phyloP scores from a whole-genome alignment of 306 rosid genomes.

The Macrotyloma uniflorum region DNA sequence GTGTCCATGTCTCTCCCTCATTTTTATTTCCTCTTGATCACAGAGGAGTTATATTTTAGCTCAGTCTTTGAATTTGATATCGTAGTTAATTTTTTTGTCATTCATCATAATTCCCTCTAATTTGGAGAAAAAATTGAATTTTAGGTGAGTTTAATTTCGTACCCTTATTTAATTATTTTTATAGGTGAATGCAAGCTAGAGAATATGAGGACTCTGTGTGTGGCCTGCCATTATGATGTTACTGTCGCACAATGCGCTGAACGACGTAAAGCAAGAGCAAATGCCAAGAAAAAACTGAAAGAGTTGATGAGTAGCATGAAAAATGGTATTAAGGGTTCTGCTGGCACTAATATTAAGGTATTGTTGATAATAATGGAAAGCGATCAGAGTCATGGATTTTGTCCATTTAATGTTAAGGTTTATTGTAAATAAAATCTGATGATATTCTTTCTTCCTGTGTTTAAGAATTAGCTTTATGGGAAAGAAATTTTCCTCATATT shows the following conservation, averaged over 20 bases:
- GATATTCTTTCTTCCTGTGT: not conserved
- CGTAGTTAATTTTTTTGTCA: not conserved
- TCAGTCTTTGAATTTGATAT: not conserved
- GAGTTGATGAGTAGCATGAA: slow-evolving; percentile 54
- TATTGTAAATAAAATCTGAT: not conserved
- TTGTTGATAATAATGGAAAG: not conserved
- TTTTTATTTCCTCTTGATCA: not conserved
- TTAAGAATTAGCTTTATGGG: not conserved
- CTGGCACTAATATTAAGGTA: slow-evolving; percentile 48
- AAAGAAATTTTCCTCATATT: not conserved
- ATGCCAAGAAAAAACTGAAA: slow-evolving; percentile 82
- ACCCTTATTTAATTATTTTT: slow-evolving; percentile 20
- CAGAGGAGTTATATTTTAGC: slow-evolving; percentile 1
- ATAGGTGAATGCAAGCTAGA: slow-evolving; percentile 90
- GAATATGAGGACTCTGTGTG: slow-evolving; percentile 93
- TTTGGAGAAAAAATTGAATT: slow-evolving; percentile 2
- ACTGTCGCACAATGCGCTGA: slow-evolving; percentile 80
- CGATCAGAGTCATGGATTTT: no score
- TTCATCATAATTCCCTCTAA: not conserved
- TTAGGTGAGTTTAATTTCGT: slow-evolving; percentile 6
- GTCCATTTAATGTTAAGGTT: not conserved
- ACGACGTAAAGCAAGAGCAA: slow-evolving; percentile 65
- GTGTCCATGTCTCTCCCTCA: not conserved
- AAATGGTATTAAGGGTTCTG: slow-evolving; percentile 31
- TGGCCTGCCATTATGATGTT: slow-evolving; percentile 87